A percentile compares a stretch with the other conserved stretches of the same genome.
Evolutionary conservation across 2,329 filamentous ascomycete species (phyloP).

Genomic region (Colletotrichum eleusines): DNA sequence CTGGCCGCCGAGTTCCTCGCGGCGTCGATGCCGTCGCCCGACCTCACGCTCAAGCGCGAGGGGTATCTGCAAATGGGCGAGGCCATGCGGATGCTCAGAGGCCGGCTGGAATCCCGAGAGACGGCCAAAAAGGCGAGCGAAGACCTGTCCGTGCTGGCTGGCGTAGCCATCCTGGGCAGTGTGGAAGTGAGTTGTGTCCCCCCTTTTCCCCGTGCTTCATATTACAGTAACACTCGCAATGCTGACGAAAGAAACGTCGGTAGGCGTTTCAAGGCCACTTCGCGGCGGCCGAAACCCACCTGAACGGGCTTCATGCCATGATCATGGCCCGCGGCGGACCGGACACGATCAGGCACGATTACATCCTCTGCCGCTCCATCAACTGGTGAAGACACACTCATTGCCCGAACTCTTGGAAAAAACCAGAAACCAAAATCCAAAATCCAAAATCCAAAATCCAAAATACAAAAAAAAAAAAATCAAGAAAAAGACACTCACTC

Average conservation of each 20-base stretch:
- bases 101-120: conserved; percentile 17
- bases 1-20: conserved; percentile 40
- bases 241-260: not conserved
- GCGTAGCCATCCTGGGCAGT: conserved; percentile 37
- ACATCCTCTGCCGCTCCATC: conserved; percentile 42
- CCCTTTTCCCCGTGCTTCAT: too few species aligned
- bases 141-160: conserved; percentile 33
- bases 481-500: conserved; percentile 4
- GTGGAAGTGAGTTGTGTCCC: conserved; percentile 25
- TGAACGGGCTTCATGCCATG: conserved; percentile 39
- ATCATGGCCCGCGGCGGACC: conserved; percentile 39
- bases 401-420: not conserved
- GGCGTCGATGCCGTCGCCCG: conserved; percentile 31
- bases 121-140: conserved; percentile 14
- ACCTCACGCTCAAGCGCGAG: conserved; percentile 33
- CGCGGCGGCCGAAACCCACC: conserved; percentile 36
- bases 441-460: too few species aligned
- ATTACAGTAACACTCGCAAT: not conserved
- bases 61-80: conserved; percentile 42
- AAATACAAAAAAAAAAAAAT: too few species aligned
- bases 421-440: too few species aligned
- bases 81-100: conserved; percentile 37
- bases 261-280: conserved; percentile 42
- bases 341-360: conserved; percentile 40
- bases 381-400: conserved; percentile 36